These are phyloP conservation scores for Saccharomycopsis sp. DNA, from an alignment of 805 yeast genomes.

Conservation along the genomic window DNA sequence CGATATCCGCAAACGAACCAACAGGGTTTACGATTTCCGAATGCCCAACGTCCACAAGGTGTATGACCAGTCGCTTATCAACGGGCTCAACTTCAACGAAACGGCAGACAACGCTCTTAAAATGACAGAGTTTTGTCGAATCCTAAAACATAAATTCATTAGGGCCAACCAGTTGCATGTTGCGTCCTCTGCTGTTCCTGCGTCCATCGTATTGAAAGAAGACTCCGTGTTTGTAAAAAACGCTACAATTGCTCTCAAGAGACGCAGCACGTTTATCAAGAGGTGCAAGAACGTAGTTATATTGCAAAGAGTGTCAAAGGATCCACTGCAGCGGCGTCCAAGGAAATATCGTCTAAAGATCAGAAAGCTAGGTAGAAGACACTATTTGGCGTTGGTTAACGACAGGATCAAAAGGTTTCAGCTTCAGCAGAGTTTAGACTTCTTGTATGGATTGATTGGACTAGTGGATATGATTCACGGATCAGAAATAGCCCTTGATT, in stretches of 20 bases:
- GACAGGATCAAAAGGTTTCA: not conserved
- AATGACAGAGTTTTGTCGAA: not conserved
- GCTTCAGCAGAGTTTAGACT: not conserved
- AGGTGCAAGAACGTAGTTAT: not conserved
- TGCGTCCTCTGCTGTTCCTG: not conserved
- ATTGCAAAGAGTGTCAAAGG: not conserved
- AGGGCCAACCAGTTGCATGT: not conserved
- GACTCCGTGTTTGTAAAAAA: not conserved
- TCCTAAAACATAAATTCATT: not conserved
- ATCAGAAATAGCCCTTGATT: constrained; percentile 1
- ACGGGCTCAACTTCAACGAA: constrained; percentile 9
- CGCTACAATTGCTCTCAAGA: not conserved
- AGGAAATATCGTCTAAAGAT: not conserved
- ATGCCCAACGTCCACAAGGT: constrained; percentile 5
- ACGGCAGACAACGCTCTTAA: not conserved
- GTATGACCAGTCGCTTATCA: constrained; percentile 9
- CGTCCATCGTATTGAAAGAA: not conserved
- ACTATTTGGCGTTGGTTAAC: not conserved
- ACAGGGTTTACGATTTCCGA: constrained; percentile 9
- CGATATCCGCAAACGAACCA: not conserved
- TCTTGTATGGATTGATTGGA: constrained; percentile 12
- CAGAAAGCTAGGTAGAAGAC: not conserved
- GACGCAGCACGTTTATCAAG: not conserved
- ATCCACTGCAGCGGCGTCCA: not conserved
- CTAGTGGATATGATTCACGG: constrained; percentile 6